A percentile compares a stretch with the other conserved stretches of the same genome.
These are phyloP conservation scores for Boletus rex-veris DNA, from an alignment of 768 basidiomycete genomes.

Conservation along the genomic window DNA sequence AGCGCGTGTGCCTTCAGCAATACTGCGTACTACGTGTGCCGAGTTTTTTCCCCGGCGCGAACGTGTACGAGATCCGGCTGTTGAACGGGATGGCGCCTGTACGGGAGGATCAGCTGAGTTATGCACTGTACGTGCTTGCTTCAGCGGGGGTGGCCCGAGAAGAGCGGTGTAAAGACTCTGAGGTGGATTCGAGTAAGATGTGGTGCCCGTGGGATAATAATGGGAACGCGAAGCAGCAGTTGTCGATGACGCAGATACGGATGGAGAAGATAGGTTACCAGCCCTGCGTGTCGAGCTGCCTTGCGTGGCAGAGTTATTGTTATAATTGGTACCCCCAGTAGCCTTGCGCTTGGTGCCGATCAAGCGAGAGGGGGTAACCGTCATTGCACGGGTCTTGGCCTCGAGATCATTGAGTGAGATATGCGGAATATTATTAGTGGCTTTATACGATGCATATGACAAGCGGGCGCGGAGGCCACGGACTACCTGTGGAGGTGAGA, in stretches of 20 bases:
- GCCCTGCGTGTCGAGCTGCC: slow-evolving; percentile 38
- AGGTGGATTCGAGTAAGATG: slow-evolving; percentile 38
- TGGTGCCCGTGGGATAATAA: slow-evolving; percentile 38
- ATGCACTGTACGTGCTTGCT: slow-evolving; percentile 76
- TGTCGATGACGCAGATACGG: slow-evolving; percentile 24
- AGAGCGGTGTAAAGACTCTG: slow-evolving; percentile 73
- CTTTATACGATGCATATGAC: slow-evolving; percentile 82
- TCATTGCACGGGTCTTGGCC: slow-evolving; percentile 47
- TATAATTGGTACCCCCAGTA: slow-evolving; percentile 39
- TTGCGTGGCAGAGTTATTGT: slow-evolving; percentile 52
- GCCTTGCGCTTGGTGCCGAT: slow-evolving; percentile 59
- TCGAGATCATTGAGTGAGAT: slow-evolving; percentile 71
- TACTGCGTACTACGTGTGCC: slow-evolving; percentile 35
- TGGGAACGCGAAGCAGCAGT: slow-evolving; percentile 39
- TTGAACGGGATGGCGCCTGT: slow-evolving; percentile 41
- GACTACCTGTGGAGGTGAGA: slow-evolving; percentile 56
- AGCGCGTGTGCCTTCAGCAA: slow-evolving; percentile 46
- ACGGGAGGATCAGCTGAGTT: slow-evolving; percentile 70
- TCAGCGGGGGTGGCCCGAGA: slow-evolving; percentile 70
- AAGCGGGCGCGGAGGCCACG: slow-evolving; percentile 77
- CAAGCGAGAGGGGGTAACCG: slow-evolving; percentile 47
- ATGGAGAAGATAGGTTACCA: slow-evolving; percentile 44
- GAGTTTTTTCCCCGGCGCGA: slow-evolving; percentile 13
- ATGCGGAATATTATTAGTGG: slow-evolving; percentile 65
- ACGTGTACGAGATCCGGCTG: slow-evolving; percentile 31